Conservation (phyloP, 768 basidiomycete species). For the Mycena galericulata region DNA sequence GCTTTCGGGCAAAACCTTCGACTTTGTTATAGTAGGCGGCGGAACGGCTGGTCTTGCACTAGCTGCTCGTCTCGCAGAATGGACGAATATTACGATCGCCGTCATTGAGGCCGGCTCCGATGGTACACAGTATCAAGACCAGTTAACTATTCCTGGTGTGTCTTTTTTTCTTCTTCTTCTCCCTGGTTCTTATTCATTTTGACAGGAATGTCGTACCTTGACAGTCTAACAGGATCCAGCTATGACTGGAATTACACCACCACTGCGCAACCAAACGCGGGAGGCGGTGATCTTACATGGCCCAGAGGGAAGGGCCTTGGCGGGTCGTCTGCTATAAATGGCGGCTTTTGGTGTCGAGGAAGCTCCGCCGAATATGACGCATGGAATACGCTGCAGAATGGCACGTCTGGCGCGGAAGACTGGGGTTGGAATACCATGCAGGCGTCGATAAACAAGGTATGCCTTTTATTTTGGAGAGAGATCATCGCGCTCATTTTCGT, state of each 20-base stretch:
- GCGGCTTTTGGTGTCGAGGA: slow-evolving; percentile 43
- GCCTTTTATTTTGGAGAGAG: background rate
- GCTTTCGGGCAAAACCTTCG: slow-evolving; percentile 32
- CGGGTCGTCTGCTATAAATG: slow-evolving; percentile 44
- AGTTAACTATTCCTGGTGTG: slow-evolving; percentile 32
- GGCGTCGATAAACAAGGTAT: slow-evolving; percentile 44
- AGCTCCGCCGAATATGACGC: slow-evolving; percentile 42
- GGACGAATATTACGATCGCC: slow-evolving; percentile 31
- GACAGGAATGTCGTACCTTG: slow-evolving; percentile 34
- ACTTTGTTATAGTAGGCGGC: slow-evolving; percentile 32
- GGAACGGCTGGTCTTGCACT: slow-evolving; percentile 34
- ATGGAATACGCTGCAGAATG: slow-evolving; percentile 39
- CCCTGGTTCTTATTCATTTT: background rate
- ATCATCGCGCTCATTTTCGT: background rate
- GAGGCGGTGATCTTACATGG: slow-evolving; percentile 12
- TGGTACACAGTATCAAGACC: slow-evolving; percentile 25
- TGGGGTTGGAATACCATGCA: slow-evolving; percentile 51
- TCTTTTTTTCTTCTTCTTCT: background rate
- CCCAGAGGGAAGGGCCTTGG: slow-evolving; percentile 40
- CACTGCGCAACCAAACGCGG: slow-evolving; percentile 27
- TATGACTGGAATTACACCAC: slow-evolving; percentile 33
- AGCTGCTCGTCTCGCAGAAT: slow-evolving; percentile 28
- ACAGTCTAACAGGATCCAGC: slow-evolving; percentile 18
- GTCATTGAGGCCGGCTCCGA: slow-evolving; percentile 35
- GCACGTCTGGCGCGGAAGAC: slow-evolving; percentile 28